phyloP scores from a whole-genome alignment of 805 yeast genomes.

The Candida suzukii region DNA sequence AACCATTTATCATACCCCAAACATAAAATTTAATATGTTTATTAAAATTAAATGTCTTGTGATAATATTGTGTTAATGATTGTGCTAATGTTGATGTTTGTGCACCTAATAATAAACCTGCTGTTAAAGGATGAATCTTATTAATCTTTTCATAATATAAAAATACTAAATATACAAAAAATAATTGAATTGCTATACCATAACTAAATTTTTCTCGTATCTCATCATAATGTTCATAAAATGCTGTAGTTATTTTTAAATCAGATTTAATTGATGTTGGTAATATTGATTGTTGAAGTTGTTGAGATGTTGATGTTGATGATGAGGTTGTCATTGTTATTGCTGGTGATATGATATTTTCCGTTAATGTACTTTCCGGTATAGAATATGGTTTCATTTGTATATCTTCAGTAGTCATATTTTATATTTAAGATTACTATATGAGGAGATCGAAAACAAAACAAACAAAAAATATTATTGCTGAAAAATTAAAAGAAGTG shows the following conservation, averaged over 20 bases:
- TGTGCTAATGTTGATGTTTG: conserved; percentile 23
- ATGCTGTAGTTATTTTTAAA: background rate
- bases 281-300: background rate
- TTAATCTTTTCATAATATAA: conserved; percentile 19
- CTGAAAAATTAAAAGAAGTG: too few species aligned
- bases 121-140: conserved; percentile 16
- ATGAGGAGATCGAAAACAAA: too few species aligned
- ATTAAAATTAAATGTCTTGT: conserved; percentile 11
- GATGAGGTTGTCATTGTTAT: background rate
- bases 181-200: conserved; percentile 15
- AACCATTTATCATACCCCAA: conserved; percentile 60
- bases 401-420: too few species aligned
- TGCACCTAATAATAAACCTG: conserved; percentile 19
- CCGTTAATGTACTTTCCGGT: background rate
- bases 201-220: conserved; percentile 18
- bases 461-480: too few species aligned
- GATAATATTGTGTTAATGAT: conserved; percentile 21
- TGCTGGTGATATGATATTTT: too few species aligned
- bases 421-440: too few species aligned
- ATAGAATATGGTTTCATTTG: too few species aligned
- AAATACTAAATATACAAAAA: conserved; percentile 15
- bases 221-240: conserved; percentile 5
- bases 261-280: background rate
- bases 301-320: background rate
- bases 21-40: conserved; percentile 39